Percentiles rank a stretch among this genome's conserved stretches.
These are phyloP conservation scores for Cladobotryum protrusum DNA, from an alignment of 2,329 filamentous ascomycete genomes.

Conservation along the genomic window DNA sequence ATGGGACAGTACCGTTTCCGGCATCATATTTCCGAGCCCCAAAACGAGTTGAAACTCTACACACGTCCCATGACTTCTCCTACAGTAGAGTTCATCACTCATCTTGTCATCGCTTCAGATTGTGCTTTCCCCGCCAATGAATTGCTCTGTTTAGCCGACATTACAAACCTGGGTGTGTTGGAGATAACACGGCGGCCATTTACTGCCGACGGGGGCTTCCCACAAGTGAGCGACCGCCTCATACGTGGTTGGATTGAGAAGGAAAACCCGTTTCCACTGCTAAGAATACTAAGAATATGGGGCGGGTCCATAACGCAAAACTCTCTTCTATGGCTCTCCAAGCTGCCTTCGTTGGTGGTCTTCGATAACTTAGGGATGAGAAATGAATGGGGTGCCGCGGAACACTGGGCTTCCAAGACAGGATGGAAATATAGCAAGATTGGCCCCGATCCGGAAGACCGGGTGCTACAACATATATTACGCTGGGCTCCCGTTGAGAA, in stretches of 20 bases:
- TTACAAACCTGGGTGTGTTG: conserved; percentile 43
- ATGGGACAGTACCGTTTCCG: conserved; percentile 31
- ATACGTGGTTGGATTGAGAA: conserved; percentile 40
- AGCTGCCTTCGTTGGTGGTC: conserved; percentile 39
- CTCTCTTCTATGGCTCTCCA: conserved; percentile 35
- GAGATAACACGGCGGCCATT: conserved; percentile 38
- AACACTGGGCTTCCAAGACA: conserved; percentile 18
- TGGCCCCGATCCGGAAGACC: conserved; percentile 23
- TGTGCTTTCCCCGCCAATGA: conserved; percentile 32
- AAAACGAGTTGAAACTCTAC: conserved; percentile 29
- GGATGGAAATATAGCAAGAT: conserved; percentile 30
- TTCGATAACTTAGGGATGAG: conserved; percentile 36
- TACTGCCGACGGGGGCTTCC: conserved; percentile 23
- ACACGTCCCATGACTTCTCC: conserved; percentile 31
- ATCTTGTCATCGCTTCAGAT: conserved; percentile 34
- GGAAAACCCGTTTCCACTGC: conserved; percentile 37
- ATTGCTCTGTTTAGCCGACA: conserved; percentile 33
- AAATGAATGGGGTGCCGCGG: conserved; percentile 30
- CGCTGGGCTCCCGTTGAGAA: conserved; percentile 27
- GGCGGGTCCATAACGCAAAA: conserved; percentile 33
- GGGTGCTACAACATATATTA: conserved; percentile 29
- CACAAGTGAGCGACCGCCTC: conserved; percentile 38
- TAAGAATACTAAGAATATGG: conserved; percentile 43
- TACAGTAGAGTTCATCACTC: conserved; percentile 34
- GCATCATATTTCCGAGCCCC: conserved; percentile 33